Conservation (phyloP, 768 basidiomycete species). For the Termitomyces eurrhizus region DNA sequence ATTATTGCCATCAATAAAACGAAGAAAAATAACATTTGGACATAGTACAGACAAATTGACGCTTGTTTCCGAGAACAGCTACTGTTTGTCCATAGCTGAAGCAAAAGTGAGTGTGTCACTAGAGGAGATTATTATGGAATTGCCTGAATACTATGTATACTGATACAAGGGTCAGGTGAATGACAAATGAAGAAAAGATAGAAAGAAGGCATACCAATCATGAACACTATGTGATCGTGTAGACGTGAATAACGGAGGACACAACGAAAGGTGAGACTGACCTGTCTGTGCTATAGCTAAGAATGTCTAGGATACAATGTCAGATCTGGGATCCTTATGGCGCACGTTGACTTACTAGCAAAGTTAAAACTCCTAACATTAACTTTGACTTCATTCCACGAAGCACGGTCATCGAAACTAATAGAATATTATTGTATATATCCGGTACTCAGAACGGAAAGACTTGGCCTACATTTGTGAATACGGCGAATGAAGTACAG, state of each 20-base stretch:
- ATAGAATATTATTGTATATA: background rate
- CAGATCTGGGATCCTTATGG: background rate
- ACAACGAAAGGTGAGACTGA: background rate
- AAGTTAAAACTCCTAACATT: background rate
- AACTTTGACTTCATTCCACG: background rate
- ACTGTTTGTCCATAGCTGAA: background rate
- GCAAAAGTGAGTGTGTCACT: background rate
- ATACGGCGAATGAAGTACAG: constrained; percentile 2
- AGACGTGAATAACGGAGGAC: background rate
- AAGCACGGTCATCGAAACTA: background rate
- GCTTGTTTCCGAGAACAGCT: background rate
- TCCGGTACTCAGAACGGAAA: background rate
- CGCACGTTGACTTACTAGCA: background rate
- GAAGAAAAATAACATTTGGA: too few relatives aligned
- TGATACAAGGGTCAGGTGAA: background rate
- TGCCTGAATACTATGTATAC: background rate
- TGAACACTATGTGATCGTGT: background rate
- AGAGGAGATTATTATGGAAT: background rate
- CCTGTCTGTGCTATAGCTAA: background rate
- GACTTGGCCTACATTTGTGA: background rate
- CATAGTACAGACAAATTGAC: background rate
- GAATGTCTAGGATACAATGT: background rate
- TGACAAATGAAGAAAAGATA: background rate
- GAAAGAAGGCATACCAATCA: background rate
- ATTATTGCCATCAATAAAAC: background rate